phyloP scores from a whole-genome alignment of 169 alveolate genomes.

The Eimeria nieschulzi region DNA sequence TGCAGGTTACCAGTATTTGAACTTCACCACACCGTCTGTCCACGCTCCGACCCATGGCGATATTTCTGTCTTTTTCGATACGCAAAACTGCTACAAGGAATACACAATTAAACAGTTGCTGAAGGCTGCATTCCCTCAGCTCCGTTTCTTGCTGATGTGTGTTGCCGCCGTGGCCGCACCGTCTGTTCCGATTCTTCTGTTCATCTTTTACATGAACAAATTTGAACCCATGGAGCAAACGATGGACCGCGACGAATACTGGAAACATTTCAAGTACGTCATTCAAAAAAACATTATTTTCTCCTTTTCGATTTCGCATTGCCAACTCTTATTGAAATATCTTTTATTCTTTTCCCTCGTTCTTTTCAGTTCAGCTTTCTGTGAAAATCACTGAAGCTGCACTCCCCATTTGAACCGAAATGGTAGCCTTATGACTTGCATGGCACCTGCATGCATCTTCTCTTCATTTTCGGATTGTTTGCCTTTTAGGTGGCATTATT shows the following conservation, averaged over 20 bases:
- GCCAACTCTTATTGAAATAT: too few relatives aligned
- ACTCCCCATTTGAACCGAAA: too few relatives aligned
- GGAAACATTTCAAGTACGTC: conserved; percentile 47
- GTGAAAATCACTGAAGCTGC: too few relatives aligned
- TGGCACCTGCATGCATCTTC: too few relatives aligned
- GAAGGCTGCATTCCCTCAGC: conserved; percentile 22
- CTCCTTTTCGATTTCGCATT: too few relatives aligned
- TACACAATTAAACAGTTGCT: conserved; percentile 23
- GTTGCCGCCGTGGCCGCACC: background rate
- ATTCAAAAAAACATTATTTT: too few relatives aligned
- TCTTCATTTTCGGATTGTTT: background rate
- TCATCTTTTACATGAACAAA: conserved; percentile 26
- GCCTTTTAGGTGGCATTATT: conserved; percentile 83
- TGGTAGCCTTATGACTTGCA: too few relatives aligned
- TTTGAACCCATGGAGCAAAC: conserved; percentile 62
- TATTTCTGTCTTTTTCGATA: conserved; percentile 61
- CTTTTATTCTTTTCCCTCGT: too few relatives aligned
- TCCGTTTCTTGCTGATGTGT: conserved; percentile 43
- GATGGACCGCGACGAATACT: conserved; percentile 66
- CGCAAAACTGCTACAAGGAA: conserved; percentile 29
- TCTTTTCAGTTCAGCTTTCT: too few relatives aligned
- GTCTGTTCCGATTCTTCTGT: conserved; percentile 21
- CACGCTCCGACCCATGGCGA: conserved; percentile 65
- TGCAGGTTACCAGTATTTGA: conserved; percentile 61
- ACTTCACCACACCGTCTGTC: conserved; percentile 34